Evolutionary conservation across 2,329 filamentous ascomycete genomes (phyloP), one percentile per base, ranked within the genome.

Genomic region (Aspergillus tanneri): DNA sequence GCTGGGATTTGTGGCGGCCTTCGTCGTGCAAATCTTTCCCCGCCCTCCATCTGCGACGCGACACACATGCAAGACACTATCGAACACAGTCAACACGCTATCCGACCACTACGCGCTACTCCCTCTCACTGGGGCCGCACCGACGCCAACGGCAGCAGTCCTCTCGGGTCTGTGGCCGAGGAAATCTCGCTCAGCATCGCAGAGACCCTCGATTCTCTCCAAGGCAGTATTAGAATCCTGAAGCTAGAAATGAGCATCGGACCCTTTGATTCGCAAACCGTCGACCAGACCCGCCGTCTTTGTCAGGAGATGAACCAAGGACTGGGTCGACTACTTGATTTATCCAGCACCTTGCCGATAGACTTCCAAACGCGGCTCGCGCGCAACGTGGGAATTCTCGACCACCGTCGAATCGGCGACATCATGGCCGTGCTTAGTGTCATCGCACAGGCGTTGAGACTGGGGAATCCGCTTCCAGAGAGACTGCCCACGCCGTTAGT

Each of bases 21-120:
- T 70, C 0, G 59, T 78, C 5, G 72, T 79, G 0, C 74, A 78
- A 46, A 46, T 78, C 0, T 72, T 78, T 41, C 76, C 76, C 0
- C 65, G 63, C 0, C 75, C 76, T 0, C 75, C 76, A 0, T 78
- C 76, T 0, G 75, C 74, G 0, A 72, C 74, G 0, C 64, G 61
- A 0, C 73, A 77, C 46, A 64, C 76, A 30, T 68, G 70, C 54
- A 74, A 73, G 30, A 70, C 72, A 0, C 68, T 79, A 0, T 74
- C 77, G 0, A 70, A 73, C 32, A 61, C 66, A 0, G 59, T 79
- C 2, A 67, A 72, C 8, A 67, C 68, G 0, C 50, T 79, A 1
- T 72, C 72, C 0, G 73, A 77, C 47, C 76, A 78, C 52, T 79
- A 79, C 46, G 75, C 77, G 0, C 64, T 79, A 0, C 54, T 78